Conservation (phyloP, 805 yeast species). For the Candida xiaguanensis region DNA sequence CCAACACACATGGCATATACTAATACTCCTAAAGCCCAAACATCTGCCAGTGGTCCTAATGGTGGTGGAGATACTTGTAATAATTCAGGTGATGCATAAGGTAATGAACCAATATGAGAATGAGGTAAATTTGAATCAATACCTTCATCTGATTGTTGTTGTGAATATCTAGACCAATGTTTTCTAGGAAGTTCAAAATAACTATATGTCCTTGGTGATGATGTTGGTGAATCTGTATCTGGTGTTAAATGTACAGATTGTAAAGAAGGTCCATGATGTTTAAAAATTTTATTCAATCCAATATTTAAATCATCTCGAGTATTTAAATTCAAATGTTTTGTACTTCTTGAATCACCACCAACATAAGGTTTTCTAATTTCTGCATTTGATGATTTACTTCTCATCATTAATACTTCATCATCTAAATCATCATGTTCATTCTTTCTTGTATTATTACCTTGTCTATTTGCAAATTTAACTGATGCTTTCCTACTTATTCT, state of each 20-base stretch:
- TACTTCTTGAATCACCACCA: constrained; percentile 27
- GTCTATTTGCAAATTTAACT: constrained; percentile 1
- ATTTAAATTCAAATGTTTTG: constrained; percentile 18
- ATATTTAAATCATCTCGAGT: constrained; percentile 29
- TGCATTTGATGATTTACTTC: constrained; percentile 33
- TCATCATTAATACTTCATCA: constrained; percentile 18
- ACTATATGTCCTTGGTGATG: not conserved
- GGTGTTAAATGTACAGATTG: constrained; percentile 31
- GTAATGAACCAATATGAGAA: constrained; percentile 80
- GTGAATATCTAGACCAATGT: constrained; percentile 2
- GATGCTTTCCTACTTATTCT: constrained; percentile 23
- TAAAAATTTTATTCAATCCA: constrained; percentile 23
- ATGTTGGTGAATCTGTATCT: not conserved
- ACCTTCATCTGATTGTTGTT: constrained; percentile 9
- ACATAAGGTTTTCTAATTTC: constrained; percentile 30
- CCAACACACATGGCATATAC: constrained; percentile 71
- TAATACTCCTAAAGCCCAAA: constrained; percentile 89
- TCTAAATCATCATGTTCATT: constrained; percentile 1
- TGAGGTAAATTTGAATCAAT: constrained; percentile 50
- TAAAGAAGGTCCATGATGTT: constrained; percentile 30
- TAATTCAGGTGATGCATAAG: constrained; percentile 90
- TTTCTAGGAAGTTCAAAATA: constrained; percentile 2
- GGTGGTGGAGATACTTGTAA: constrained; percentile 59
- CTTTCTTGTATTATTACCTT: not conserved
- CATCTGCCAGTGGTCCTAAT: constrained; percentile 67